These are phyloP conservation scores for Cryphonectria naterciae DNA, from an alignment of 2,329 filamentous ascomycete species.

Conservation along the genomic window DNA sequence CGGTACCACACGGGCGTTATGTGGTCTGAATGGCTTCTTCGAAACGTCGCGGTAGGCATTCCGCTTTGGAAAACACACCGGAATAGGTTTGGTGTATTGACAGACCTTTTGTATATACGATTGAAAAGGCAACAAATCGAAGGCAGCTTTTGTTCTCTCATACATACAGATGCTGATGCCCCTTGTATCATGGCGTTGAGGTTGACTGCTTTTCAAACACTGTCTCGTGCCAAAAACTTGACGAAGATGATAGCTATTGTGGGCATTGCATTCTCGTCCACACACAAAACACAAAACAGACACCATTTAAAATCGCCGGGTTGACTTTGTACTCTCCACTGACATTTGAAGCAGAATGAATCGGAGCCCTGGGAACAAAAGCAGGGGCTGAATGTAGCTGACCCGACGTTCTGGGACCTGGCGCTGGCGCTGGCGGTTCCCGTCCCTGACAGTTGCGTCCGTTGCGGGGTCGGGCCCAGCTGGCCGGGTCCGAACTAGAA, in stretches of 20 bases:
- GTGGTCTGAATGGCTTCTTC: not conserved
- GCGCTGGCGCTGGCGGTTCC: not conserved
- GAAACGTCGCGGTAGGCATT: not conserved
- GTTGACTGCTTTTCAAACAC: not conserved
- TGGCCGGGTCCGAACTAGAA: not conserved
- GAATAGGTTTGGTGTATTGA: not conserved
- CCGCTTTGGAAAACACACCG: not conserved
- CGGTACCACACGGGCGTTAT: not conserved
- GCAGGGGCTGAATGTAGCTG: not conserved
- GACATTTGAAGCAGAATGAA: not conserved
- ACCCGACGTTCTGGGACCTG: constrained; percentile 2
- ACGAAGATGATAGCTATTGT: not conserved
- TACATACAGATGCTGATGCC: not conserved
- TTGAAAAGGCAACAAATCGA: not conserved
- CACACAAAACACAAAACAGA: not conserved
- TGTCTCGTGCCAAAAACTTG: not conserved
- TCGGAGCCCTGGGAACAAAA: not conserved
- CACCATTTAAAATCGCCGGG: not conserved
- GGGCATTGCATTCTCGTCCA: not conserved
- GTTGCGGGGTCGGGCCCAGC: not conserved
- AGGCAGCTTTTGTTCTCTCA: not conserved
- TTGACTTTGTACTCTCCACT: not conserved
- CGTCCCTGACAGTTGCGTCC: not conserved
- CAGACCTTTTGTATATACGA: constrained; percentile 9
- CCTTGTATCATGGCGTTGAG: not conserved